These are phyloP conservation scores for Solanum clarkiae DNA, from an alignment of 257 asterid genomes.

Conservation along the genomic window DNA sequence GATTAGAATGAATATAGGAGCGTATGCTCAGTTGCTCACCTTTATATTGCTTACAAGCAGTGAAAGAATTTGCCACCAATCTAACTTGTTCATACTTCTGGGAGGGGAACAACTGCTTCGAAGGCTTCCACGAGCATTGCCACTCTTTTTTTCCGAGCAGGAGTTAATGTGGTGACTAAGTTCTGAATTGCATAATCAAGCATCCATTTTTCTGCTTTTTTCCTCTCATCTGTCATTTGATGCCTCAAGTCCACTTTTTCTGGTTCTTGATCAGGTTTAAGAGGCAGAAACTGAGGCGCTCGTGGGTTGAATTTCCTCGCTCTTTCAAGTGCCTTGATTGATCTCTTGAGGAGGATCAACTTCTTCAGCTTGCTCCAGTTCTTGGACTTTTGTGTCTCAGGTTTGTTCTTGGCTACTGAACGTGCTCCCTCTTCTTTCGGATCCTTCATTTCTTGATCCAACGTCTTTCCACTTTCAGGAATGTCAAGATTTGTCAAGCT, in stretches of 20 bases:
- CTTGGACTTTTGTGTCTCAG: slow-evolving; percentile 28
- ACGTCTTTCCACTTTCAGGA: neutral
- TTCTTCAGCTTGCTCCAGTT: slow-evolving; percentile 89
- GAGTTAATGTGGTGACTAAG: slow-evolving; percentile 65
- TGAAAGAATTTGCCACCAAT: neutral
- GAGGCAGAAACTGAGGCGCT: slow-evolving; percentile 9
- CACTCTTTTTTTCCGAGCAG: slow-evolving; percentile 78
- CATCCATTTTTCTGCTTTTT: slow-evolving; percentile 98
- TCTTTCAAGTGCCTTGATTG: slow-evolving; percentile 66
- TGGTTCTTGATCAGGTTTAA: slow-evolving; percentile 14
- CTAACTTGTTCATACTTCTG: slow-evolving; percentile 30
- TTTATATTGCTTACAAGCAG: neutral
- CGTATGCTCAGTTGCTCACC: neutral
- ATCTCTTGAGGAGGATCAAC: slow-evolving; percentile 58
- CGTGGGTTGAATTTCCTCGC: slow-evolving; percentile 31
- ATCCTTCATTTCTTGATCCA: slow-evolving; percentile 2
- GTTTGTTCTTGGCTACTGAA: slow-evolving; percentile 1
- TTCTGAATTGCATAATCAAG: slow-evolving; percentile 93
- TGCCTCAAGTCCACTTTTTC: slow-evolving; percentile 60
- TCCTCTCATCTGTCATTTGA: slow-evolving; percentile 74
- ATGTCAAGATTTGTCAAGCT: neutral
- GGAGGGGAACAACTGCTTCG: slow-evolving; percentile 96
- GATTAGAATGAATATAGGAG: neutral
- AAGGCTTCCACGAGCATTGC: slow-evolving; percentile 97
- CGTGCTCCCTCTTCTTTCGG: neutral